Base-by-base conservation (phyloP, 257 asterid species). In the Solanum habrochaites region DNA sequence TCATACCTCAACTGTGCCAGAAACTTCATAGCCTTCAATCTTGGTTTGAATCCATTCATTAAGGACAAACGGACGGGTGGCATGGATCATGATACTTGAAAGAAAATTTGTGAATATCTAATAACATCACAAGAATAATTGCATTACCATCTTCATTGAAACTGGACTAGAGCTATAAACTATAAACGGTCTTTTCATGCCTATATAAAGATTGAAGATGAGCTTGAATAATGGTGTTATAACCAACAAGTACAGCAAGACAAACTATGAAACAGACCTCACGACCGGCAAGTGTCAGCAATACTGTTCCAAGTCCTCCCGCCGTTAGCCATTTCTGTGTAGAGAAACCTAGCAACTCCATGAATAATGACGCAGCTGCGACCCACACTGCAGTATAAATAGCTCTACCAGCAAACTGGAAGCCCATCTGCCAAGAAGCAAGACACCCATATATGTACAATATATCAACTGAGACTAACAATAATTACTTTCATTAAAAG, bases 281-380 rank as follows among this genome's bases (percentile, higher is more conserved):
- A 39, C 99, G 99, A 67, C 99, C 99, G 88, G 99, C 99, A 88
- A 97, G 98, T n/a, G 99, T 97, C 86, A 97, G 95, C 93, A 97
- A 89, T 75, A 97, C 99, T 13, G 99, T 97, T 88, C 99, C 99
- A 84, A 97, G 99, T 75, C 99, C 98, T 85, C 99, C 99, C 5
- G 99, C 99, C 11, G 99, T 96, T 87, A 97, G 95, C 99, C 98
- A 96, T 89, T 87, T 97, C 90, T 97, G 98, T 77, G 99, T 95
- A 85, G 99, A 97, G 90, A 97, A 97, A 82, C 99, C 99, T 88
- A 97, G 91, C 93, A 97, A 90, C 93, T 97, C 99, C 98, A 97
- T 97, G 88, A 97, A 97, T 90, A 97, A 93, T 78, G 99, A 95
- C 83, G 93, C 90, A 23, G 99, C 98, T 81, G 99, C 99, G 72